Base-by-base conservation (phyloP, 1,284 basidiomycete genomes). In the Microbotryomycetes sp. region DNA sequence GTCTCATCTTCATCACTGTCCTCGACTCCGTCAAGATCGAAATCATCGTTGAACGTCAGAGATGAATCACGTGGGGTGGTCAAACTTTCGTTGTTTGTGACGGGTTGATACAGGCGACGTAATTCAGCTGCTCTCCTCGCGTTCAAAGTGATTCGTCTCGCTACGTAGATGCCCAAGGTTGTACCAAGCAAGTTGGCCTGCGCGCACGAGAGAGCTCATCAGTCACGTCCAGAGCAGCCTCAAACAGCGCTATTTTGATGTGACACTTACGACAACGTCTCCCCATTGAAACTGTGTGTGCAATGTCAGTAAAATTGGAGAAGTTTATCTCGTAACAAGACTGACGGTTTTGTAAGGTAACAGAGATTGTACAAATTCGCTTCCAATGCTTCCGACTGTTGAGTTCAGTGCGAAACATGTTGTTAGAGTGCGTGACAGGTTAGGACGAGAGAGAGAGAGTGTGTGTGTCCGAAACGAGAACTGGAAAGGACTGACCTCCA, bases 161-260 rank as follows among this genome's bases (percentile, higher is more conserved):
- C 75, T 32, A 75, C 52, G 67, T 72, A 75, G 52, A 76, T 71
- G 64, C 76, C 76, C 3, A 74, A 30, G 0, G 70, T 61, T 2
- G 73, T 70, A 53, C 77, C 77, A 51, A 73, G 60, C 32, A 78
- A 69, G 63, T 78, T 77, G 32, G 76, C 75, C 71, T 72, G 54
- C 25, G 23, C 22, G 56, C 15, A 45, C 15, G 23, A n/a, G n/a
- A n/a, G n/a, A n/a, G n/a, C n/a, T n/a, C n/a, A n/a, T n/a, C n/a
- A n/a, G n/a, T n/a, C n/a, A n/a, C n/a, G n/a, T n/a, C n/a, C n/a
- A n/a, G n/a, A n/a, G n/a, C n/a, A n/a, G n/a, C n/a, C n/a, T n/a
- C n/a, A n/a, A n/a, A n/a, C n/a, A n/a, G n/a, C n/a, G n/a, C n/a
- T n/a, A n/a, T n/a, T n/a, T n/a, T n/a, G n/a, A n/a, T n/a, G n/a